A percentile compares a stretch with the other conserved stretches of the same genome.
Evolutionary conservation across 202 grass and related monocot species (phyloP).

Genomic region (Setaria viridis): DNA sequence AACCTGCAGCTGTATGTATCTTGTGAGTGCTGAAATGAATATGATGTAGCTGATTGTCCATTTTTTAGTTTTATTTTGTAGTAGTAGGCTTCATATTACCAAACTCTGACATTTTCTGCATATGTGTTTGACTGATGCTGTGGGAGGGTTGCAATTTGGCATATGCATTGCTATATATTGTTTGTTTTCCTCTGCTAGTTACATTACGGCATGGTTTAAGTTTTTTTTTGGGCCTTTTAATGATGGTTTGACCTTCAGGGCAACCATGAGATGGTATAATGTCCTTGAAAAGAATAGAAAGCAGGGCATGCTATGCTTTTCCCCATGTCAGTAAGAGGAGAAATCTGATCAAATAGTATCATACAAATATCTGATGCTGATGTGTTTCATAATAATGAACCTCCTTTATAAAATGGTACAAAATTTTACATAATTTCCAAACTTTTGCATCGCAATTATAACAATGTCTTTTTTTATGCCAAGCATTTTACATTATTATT

Average conservation of each 20-base stretch:
- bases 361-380: neutral
- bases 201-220: neutral
- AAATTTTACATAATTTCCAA: neutral
- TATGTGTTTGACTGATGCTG: neutral
- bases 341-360: neutral
- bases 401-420: neutral
- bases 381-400: conserved; percentile 10
- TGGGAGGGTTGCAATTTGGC: neutral
- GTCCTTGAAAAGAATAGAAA: too few species aligned
- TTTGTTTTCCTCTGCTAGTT: conserved; percentile 6
- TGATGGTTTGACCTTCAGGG: conserved; percentile 13
- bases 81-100: neutral
- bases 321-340: neutral
- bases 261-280: neutral
- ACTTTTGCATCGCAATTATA: neutral
- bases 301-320: neutral
- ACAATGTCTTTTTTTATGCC: neutral
- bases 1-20: neutral
- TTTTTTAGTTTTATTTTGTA: conserved; percentile 9
- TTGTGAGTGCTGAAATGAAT: neutral
- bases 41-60: neutral
- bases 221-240: neutral
- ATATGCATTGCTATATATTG: neutral
- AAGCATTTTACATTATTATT: neutral
- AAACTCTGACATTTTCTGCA: neutral